Evolutionary conservation across 495 filamentous ascomycete species (phyloP).

Genomic region (Aspergillus avenaceus): DNA sequence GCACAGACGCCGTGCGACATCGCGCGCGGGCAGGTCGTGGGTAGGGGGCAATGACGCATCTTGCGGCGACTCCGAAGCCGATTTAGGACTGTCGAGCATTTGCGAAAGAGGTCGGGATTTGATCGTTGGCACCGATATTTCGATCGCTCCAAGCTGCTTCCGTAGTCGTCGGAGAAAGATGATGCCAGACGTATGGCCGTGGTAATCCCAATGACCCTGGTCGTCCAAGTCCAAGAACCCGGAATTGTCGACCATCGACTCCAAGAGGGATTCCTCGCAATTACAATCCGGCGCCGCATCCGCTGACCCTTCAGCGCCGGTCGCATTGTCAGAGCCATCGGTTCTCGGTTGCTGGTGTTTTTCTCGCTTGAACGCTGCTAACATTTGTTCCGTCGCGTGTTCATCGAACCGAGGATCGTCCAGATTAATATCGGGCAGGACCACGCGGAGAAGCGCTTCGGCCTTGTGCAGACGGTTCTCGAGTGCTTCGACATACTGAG

Average conservation of each 20-base stretch:
- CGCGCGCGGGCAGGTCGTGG: conserved; percentile 67
- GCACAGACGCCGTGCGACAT: conserved; percentile 64
- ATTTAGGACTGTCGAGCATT: conserved; percentile 70
- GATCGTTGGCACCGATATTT: conserved; percentile 48
- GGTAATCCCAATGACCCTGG: conserved; percentile 88
- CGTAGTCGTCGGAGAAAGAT: conserved; percentile 82
- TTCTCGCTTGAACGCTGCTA: conserved; percentile 25
- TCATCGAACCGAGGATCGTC: conserved; percentile 77
- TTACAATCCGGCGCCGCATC: conserved; percentile 20
- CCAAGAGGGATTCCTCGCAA: conserved; percentile 68
- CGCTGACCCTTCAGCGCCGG: conserved; percentile 7
- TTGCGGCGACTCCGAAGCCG: conserved; percentile 57
- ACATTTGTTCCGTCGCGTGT: conserved; percentile 50
- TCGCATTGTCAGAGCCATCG: conserved; percentile 7
- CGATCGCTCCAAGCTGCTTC: conserved; percentile 67
- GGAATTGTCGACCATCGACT: conserved; percentile 92
- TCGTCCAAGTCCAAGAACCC: conserved; percentile 91
- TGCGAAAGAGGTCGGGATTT: conserved; percentile 35
- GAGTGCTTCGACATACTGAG: conserved; percentile 90
- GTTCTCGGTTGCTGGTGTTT: conserved; percentile 12
- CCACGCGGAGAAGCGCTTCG: conserved; percentile 69
- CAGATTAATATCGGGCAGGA: conserved; percentile 83
- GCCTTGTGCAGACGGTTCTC: conserved; percentile 81
- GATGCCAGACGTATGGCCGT: conserved; percentile 87
- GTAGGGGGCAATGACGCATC: conserved; percentile 49